phyloP scores from a whole-genome alignment of 2,329 filamentous ascomycete genomes.

The Botrytis elliptica region DNA sequence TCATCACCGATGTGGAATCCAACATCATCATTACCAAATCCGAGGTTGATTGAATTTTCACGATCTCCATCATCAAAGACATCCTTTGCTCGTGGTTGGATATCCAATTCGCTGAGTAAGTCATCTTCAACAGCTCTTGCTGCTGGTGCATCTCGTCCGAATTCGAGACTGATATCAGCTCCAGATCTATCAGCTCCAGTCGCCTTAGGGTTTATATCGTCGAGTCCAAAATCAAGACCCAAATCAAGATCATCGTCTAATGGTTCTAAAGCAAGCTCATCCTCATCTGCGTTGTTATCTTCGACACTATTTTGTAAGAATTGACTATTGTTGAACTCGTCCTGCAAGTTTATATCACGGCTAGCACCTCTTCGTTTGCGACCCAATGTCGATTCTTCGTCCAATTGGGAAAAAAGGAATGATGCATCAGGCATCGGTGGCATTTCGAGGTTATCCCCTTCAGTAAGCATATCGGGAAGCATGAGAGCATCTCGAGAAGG shows the following conservation, averaged over 20 bases:
- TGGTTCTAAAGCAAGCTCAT: slow-evolving; percentile 52
- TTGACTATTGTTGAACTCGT: slow-evolving; percentile 73
- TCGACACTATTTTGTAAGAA: slow-evolving; percentile 68
- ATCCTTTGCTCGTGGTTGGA: slow-evolving; percentile 55
- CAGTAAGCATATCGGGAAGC: slow-evolving; percentile 88
- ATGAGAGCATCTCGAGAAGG: slow-evolving; percentile 84
- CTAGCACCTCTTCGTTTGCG: slow-evolving; percentile 59
- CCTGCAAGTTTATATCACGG: slow-evolving; percentile 66
- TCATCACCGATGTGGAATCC: slow-evolving; percentile 58
- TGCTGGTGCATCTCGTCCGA: slow-evolving; percentile 80
- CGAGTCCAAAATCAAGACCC: slow-evolving; percentile 66
- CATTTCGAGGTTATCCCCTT: slow-evolving; percentile 74
- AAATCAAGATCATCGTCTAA: slow-evolving; percentile 69
- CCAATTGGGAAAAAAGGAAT: slow-evolving; percentile 74
- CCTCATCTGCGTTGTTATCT: slow-evolving; percentile 48
- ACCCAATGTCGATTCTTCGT: slow-evolving; percentile 56
- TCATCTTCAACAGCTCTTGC: slow-evolving; percentile 67
- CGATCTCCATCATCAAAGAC: slow-evolving; percentile 50
- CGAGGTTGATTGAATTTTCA: slow-evolving; percentile 55
- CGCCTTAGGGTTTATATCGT: slow-evolving; percentile 34
- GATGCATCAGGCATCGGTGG: slow-evolving; percentile 87
- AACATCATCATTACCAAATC: slow-evolving; percentile 49
- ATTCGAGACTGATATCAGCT: slow-evolving; percentile 70
- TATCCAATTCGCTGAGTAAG: slow-evolving; percentile 61
- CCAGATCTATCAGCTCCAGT: slow-evolving; percentile 25